These are phyloP conservation scores for Trametes versicolor DNA, from an alignment of 1,284 basidiomycete species.

Conservation along the genomic window DNA sequence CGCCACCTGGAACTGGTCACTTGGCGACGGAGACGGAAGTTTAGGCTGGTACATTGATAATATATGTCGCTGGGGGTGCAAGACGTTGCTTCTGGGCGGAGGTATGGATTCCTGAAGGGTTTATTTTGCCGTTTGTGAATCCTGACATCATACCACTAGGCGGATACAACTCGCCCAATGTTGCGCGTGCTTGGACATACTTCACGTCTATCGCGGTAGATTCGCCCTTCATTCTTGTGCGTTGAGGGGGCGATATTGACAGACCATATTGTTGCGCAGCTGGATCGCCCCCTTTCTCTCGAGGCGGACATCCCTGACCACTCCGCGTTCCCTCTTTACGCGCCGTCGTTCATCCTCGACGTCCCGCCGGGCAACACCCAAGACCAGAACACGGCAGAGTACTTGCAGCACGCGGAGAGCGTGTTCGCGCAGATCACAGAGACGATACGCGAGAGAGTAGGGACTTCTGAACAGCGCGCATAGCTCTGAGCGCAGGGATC, in stretches of 20 bases:
- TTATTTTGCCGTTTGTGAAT: not conserved
- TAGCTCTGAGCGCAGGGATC: not conserved
- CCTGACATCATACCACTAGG: conserved; percentile 51
- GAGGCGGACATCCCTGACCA: conserved; percentile 80
- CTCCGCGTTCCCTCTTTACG: conserved; percentile 72
- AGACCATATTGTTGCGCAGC: conserved; percentile 49
- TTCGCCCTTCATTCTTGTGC: conserved; percentile 16
- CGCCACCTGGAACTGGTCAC: conserved; percentile 81
- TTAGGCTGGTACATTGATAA: conserved; percentile 75
- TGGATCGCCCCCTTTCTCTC: conserved; percentile 59
- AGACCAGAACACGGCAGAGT: conserved; percentile 74
- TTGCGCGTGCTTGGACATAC: conserved; percentile 86
- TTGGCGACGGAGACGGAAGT: conserved; percentile 65
- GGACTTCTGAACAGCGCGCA: not conserved
- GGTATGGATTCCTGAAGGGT: conserved; percentile 50
- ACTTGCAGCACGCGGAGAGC: conserved; percentile 39
- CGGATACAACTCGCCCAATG: conserved; percentile 85
- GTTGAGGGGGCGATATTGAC: not conserved
- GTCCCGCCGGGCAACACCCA: conserved; percentile 75
- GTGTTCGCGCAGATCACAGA: conserved; percentile 17
- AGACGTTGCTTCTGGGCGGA: conserved; percentile 72
- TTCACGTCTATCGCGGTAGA: conserved; percentile 80
- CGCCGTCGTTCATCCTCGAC: conserved; percentile 83
- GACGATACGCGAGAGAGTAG: conserved; percentile 11
- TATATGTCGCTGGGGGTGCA: conserved; percentile 68